Conservation (phyloP, 805 yeast genomes). For the Cyberlindnera samutprakarnensis region DNA sequence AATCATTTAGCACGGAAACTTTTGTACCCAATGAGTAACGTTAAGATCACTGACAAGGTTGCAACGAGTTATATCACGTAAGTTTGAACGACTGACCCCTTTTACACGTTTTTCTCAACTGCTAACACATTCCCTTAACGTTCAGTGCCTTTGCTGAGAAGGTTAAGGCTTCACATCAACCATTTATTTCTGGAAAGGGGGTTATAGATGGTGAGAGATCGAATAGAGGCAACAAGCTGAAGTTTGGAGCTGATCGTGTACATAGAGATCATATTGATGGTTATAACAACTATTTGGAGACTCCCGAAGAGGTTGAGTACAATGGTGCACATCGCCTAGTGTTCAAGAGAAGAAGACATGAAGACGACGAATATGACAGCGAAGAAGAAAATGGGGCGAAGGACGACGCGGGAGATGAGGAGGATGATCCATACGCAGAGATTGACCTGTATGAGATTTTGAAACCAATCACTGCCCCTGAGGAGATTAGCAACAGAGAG, state of each 20-base stretch:
- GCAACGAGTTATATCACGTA: slow-evolving; percentile 8
- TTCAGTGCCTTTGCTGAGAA: slow-evolving; percentile 12
- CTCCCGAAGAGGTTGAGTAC: slow-evolving; percentile 19
- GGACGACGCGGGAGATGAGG: slow-evolving; percentile 23
- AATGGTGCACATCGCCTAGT: slow-evolving; percentile 26
- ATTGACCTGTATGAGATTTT: slow-evolving; percentile 53
- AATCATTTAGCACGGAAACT: no score
- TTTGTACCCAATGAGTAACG: no score
- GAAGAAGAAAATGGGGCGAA: no score
- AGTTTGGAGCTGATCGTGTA: slow-evolving; percentile 39
- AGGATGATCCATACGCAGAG: slow-evolving; percentile 37
- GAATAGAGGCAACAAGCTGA: slow-evolving; percentile 53
- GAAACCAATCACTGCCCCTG: slow-evolving; percentile 73
- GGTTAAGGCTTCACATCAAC: slow-evolving; percentile 6
- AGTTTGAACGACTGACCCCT: slow-evolving; percentile 1
- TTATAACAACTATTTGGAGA: slow-evolving; percentile 22
- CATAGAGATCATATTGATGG: slow-evolving; percentile 36
- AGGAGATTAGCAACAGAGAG: slow-evolving; percentile 68
- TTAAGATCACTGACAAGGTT: slow-evolving; percentile 8
- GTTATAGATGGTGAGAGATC: slow-evolving; percentile 28
- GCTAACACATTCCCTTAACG: no score
- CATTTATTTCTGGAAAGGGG: slow-evolving; percentile 7
- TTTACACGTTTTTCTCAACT: neutral
- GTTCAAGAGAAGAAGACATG: slow-evolving; percentile 23
- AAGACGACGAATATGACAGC: slow-evolving; percentile 21